Evolutionary conservation across 306 rosid species (phyloP), one percentile per base, ranked within the genome.

Genomic region (Morella rubra): DNA sequence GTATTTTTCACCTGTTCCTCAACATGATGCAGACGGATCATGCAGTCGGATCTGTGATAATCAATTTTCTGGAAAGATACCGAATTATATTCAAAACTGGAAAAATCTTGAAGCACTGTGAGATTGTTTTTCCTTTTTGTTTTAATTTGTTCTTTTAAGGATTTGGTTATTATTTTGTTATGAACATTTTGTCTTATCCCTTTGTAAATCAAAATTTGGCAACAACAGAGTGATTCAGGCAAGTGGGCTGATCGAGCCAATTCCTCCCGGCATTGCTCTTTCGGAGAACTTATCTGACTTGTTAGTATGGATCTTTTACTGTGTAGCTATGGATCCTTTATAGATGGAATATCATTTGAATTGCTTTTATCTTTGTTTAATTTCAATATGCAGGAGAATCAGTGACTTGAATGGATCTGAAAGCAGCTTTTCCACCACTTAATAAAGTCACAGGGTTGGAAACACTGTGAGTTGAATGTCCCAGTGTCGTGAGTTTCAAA

Each of bases 171-270:
- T 14, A 42, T 7, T 45, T 75, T 16, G 52, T 16, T 24, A 10
- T 46, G 13, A 37, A 9, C 11, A 41, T 54, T 10, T 24, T 65
- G 14, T 53, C 64, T 69, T 66, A 60, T 79, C 46, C 11, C 77
- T 73, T 16, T 62, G 60, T 56, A 24, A 49, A 7, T 60, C 62
- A 41, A 5, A 76, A 71, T 75, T 79, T 49, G 41, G 52, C 50
- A 27, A 13, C 62, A 77, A 74, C 87, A 90, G 98, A 16, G 74
- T 32, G 20, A 87, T 91, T 73, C 87, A 88, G 74, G 98, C 88
- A n/a, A 88, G 93, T 78, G 97, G 98, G 66, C 76, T 93, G 76
- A 88, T 79, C 20, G 97, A 97, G 52, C 93, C 96, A 61, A 87
- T 91, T 87, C 97, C 97, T 81, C 59, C 80, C 4, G 80, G 62